Evolutionary conservation across 2,329 filamentous ascomycete species (phyloP), one percentile per base, ranked within the genome.

Genomic region (Mariannaea elegans): DNA sequence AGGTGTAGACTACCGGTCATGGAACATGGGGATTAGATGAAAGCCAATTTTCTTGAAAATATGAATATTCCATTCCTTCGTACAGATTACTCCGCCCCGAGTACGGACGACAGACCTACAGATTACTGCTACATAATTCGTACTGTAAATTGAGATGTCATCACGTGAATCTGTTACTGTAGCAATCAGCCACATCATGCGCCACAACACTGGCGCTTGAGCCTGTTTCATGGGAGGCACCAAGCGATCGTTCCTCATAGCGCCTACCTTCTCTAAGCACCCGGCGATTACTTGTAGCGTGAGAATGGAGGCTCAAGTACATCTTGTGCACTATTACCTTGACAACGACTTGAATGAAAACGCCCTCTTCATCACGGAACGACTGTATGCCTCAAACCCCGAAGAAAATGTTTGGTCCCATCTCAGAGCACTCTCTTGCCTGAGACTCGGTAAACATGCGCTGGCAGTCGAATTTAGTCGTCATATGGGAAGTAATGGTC

Each of bases 341-440:
- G 60, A 62, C 47, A 47, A 59, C 29, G 60, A 62, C 1, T 23
- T 62, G n/a, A 56, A 59, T 23, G 60, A 59, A 29, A 62, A 56
- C 34, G 55, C 56, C 18, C 46, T 59, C 32, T 62, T 62, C 36
- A 23, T 59, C 16, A 27, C 34, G n/a, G 60, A 59, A 16, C 60
- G 60, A 16, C 41, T 62, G 19, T 56, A 38, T 12, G 63, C 61
- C 13, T 29, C 53, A 5, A 24, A 64, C 13, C 63, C 65, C 5
- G 45, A 61, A 16, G 56, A 63, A 36, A 31, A 47, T 18, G 36
- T 61, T n/a, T 65, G 61, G 65, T 49, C 45, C 19, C 65, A 67
- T 39, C 59, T 67, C 16, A 49, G 44, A 18, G 54, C 63, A 1
- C 65, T 67, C n/a, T 54, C 46, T 27, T 65, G 59, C 42, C 45